A percentile compares a stretch with the other conserved stretches of the same genome.
phyloP scores from a whole-genome alignment of 805 yeast genomes.

The Kodamaea restingae region DNA sequence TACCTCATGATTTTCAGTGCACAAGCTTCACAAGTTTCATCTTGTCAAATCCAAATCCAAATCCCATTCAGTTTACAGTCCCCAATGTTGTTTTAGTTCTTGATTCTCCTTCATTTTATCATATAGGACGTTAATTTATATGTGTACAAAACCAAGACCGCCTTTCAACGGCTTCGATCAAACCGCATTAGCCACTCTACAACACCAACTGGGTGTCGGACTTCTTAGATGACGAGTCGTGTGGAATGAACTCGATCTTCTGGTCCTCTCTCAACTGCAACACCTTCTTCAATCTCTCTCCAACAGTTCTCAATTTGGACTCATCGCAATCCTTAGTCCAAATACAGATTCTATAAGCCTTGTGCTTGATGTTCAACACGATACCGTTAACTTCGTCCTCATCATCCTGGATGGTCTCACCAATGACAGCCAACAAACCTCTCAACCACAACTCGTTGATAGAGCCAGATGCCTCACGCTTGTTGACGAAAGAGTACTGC shows the following conservation, averaged over 20 bases:
- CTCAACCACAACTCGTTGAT: slow-evolving; percentile 92
- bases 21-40: too few species aligned
- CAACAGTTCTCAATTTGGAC: slow-evolving; percentile 63
- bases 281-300: slow-evolving; percentile 82
- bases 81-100: neutral
- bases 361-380: slow-evolving; percentile 82
- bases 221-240: slow-evolving; percentile 48
- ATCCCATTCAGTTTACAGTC: too few species aligned
- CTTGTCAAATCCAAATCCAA: too few species aligned
- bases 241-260: slow-evolving; percentile 74
- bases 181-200: slow-evolving; percentile 11
- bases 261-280: slow-evolving; percentile 71
- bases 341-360: slow-evolving; percentile 77
- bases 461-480: slow-evolving; percentile 51
- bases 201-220: slow-evolving; percentile 33
- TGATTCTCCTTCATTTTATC: neutral
- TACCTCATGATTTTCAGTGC: too few species aligned
- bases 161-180: neutral
- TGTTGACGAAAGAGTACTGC: slow-evolving; percentile 66
- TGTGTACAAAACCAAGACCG: slow-evolving; percentile 6
- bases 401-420: slow-evolving; percentile 88
- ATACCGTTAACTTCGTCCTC: slow-evolving; percentile 89
- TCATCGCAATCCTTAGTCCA: slow-evolving; percentile 86
- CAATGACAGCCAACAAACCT: slow-evolving; percentile 83
- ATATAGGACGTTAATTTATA: slow-evolving; percentile 8